Evolutionary conservation across 805 yeast species (phyloP), one percentile per base, ranked within the genome.

Genomic region (Brettanomyces bruxellensis): DNA sequence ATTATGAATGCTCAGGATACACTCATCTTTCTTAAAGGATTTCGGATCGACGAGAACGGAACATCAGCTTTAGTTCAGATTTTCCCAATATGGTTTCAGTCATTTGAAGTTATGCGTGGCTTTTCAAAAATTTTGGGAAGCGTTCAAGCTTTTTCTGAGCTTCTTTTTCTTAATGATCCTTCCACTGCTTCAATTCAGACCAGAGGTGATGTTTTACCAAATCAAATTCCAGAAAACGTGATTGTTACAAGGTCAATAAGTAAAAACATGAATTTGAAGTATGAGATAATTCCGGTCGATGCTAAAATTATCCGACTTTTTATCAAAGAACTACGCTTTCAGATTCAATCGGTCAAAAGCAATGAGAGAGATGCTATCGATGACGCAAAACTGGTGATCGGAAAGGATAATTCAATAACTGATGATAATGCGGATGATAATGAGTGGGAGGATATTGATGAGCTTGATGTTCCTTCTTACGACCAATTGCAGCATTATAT

Each of bases 161-260:
- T 93, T 1, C 88, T 72, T 55, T 68, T 76, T 28, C 64, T 83
- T n/a, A 67, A 73, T 18, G 86, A 83, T 49, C 58, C 67, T 1
- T 64, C 80, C 8, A 60, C 89, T 3, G 69, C 70, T 30, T 49
- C 58, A 1, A 58, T 87, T 3, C 49, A 65, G 4, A 95, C 90
- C 0, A 76, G 88, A 52, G 97, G 95, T n/a, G 88, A 88, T 50
- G 65, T 81, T 34, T 65, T 84, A 28, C 81, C 85, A 3, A 74
- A 79, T 55, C 65, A 68, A 40, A 66, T 69, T 5, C 56, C 60
- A 1, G 70, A 71, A 13, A 84, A 79, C 46, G 54, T 77, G n/a
- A 89, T 91, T 34, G 67, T 87, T 4, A 91, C 98, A 0, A 76
- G 98, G 57, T 86, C 96, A 0, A 85, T 82, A 83, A 79, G 95